phyloP scores from a whole-genome alignment of 2,329 filamentous ascomycete species.

The Fusarium circinatum region DNA sequence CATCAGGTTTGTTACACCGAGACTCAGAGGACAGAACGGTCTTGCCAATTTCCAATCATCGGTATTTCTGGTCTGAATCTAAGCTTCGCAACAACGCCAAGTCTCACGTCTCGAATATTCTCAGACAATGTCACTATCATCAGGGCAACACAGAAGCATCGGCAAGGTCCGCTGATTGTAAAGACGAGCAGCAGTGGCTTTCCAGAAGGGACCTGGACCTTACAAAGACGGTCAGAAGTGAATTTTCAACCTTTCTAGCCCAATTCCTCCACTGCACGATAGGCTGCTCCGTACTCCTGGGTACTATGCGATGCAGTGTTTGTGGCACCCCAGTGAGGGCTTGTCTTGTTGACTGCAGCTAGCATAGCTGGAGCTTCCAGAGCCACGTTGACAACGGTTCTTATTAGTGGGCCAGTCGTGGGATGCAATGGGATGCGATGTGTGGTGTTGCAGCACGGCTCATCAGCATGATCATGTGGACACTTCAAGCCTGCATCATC shows the following conservation, averaged over 20 bases:
- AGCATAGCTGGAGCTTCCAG: slow-evolving; percentile 1
- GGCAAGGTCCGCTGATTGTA: slow-evolving; percentile 23
- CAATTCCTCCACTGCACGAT: slow-evolving; percentile 16
- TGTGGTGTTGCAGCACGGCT: slow-evolving; percentile 12
- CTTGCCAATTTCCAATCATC: slow-evolving; percentile 17
- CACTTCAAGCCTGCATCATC: background rate
- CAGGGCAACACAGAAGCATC: slow-evolving; percentile 1
- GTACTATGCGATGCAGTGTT: slow-evolving; percentile 12
- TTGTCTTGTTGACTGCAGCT: slow-evolving; percentile 13
- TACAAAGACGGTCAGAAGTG: slow-evolving; percentile 14
- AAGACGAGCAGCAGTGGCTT: slow-evolving; percentile 9
- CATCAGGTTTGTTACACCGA: background rate
- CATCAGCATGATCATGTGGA: slow-evolving; percentile 18
- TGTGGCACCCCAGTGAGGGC: slow-evolving; percentile 18
- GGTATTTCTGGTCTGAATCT: slow-evolving; percentile 10
- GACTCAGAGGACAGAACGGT: background rate
- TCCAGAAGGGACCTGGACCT: slow-evolving; percentile 6
- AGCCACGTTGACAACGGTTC: slow-evolving; percentile 36
- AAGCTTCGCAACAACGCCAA: slow-evolving; percentile 17
- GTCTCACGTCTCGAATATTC: slow-evolving; percentile 19
- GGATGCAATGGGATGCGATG: background rate
- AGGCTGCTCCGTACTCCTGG: slow-evolving; percentile 2
- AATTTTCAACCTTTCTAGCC: slow-evolving; percentile 1
- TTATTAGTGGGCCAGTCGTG: slow-evolving; percentile 21
- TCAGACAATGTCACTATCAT: slow-evolving; percentile 17